Evolutionary conservation across 306 rosid genomes (phyloP).

Genomic region (Hylodesmum podocarpum): DNA sequence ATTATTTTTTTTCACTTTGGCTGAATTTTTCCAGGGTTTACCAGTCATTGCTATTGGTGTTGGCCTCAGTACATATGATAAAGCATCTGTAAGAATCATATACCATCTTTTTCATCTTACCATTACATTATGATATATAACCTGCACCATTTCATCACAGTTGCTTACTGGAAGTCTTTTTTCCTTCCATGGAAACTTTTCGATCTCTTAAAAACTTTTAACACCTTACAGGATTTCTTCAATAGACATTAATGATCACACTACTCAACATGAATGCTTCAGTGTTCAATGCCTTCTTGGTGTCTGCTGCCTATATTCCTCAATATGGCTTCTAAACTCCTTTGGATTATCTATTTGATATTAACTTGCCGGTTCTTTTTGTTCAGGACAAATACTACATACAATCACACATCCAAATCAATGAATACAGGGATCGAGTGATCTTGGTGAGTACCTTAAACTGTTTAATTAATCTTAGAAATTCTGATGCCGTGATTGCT

Average conservation of each 20-base stretch:
- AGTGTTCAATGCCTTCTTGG: background rate
- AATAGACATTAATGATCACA: background rate
- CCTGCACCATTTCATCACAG: background rate
- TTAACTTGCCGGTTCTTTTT: conserved; percentile 5
- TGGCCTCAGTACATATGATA: conserved; percentile 90
- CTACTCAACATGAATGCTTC: conserved; percentile 7
- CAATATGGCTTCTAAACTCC: background rate
- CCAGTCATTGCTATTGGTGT: conserved; percentile 89
- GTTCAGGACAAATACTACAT: conserved; percentile 84
- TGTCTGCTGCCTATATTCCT: background rate
- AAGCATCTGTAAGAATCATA: conserved; percentile 82
- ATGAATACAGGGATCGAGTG: conserved; percentile 92
- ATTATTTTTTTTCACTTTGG: conserved; percentile 25
- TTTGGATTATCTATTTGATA: conserved; percentile 6
- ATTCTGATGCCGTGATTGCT: conserved; percentile 1
- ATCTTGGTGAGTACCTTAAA: conserved; percentile 57
- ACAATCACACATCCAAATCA: conserved; percentile 93
- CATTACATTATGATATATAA: background rate
- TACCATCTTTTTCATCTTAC: conserved; percentile 18
- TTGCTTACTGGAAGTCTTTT: background rate
- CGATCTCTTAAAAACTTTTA: background rate
- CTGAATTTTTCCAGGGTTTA: conserved; percentile 59
- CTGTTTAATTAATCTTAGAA: conserved; percentile 11
- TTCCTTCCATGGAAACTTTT: background rate
- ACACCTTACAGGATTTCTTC: background rate